Base-by-base conservation (phyloP, 306 rosid genomes). In the Acacia melanoxylon region DNA sequence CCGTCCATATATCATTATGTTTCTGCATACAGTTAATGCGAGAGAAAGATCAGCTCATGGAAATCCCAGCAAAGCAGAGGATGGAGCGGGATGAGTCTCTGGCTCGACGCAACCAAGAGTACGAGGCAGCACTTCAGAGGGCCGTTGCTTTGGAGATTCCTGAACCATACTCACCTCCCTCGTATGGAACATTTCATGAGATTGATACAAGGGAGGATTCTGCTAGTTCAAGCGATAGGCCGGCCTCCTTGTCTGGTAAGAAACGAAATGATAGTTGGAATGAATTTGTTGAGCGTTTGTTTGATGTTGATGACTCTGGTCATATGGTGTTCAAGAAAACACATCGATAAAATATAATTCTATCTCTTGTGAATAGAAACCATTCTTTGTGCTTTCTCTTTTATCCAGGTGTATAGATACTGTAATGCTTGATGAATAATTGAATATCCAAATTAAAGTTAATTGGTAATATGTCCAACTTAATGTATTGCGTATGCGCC, bases 111-210 rank as follows among this genome's bases (percentile, higher is more conserved):
- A 85, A 88, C 8, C 87, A 87, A 80, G 99, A 93, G 86, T 86
- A 93, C 83, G 79, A 48, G 58, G 98, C 97, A 35, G 98, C 98
- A 6, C 95, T 93, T 74, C 88, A 82, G 75, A 91, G 94, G 54
- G 98, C 97, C 4, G 78, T 88, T 75, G 92, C 94, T 80, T 84
- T 95, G 88, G 90, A 91, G 67, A 87, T 93, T 75, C 98, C 98
- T 66, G 91, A 88, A 74, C 96, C 94, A 68, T 87, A 82, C 78
- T 82, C 89, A 1, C 89, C 92, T 72, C 81, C 92, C 2, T 52
- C 86, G 7, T 95, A 93, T 3, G 99, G 99, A 80, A 95, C 98
- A 70, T 95, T 95, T 77, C 90, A 68, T 35, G 91, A 92, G 83
- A 61, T 25, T 19, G 92, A 89, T 54, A 87, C 35, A 41, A 92